Evolutionary conservation across 164 flowering plant species (phyloP), one percentile per base, ranked within the genome.

Genomic region (Paratinospora sagittata): DNA sequence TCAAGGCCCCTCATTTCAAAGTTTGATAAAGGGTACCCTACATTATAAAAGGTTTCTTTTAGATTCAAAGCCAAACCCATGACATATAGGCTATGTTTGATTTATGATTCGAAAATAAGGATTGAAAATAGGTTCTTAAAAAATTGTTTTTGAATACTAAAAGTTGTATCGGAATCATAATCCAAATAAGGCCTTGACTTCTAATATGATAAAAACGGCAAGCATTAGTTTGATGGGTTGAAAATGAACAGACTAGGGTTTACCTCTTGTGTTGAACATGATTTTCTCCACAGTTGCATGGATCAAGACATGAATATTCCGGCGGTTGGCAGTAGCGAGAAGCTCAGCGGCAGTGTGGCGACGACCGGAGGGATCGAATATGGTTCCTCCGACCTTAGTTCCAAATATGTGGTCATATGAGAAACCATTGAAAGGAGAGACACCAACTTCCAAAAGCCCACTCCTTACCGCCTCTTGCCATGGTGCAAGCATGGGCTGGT

Each of bases 331-430:
- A 2, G 86, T 74, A 17, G 85, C 78, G 3, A 96, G 87, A 1
- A 96, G 88, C 67, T 93, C 97, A 0, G 97, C 99, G 2, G 98
- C 86, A 9, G 93, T 90, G 85, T 86, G 92, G 14, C 99, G 83
- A 27, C 81, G 85, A 63, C 96, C 98, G 16, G 70, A 77, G 14
- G 78, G 49, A 66, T 90, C 92, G 39, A 96, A 96, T 47, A 89
- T 93, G 69, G 92, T 87, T 11, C 99, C 99, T 12, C 99, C 98
- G 49, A 91, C 80, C 77, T 96, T 96, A 72, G 99, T 96, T 6
- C 99, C 99, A 62, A 82, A 84, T 3, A 84, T 27, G 75, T 96
- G 99, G 61, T 96, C 97, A 61, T 78, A 90, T 13, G 98, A 91
- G 81, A 86, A 91, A 0, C 99, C 99, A 75, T 96, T 96, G 69